Base-by-base conservation (phyloP, 2,329 filamentous ascomycete species). In the Penicillium sp. region DNA sequence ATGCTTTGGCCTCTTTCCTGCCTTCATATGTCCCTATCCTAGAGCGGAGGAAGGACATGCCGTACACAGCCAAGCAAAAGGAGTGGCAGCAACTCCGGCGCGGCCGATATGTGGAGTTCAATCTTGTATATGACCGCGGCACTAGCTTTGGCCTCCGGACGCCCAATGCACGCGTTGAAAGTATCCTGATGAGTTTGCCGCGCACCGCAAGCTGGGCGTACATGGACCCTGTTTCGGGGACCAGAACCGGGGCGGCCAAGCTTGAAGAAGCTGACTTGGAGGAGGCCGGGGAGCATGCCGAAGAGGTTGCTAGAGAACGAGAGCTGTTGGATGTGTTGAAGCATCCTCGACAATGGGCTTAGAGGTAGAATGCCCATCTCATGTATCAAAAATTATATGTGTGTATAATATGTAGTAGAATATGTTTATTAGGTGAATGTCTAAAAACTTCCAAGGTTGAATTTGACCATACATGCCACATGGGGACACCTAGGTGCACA, bases 31-130 rank as follows among this genome's bases (percentile, higher is more conserved):
- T 97, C 1, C 93, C 94, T 26, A 96, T 99, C 63, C 81, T 99
- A 58, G 83, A 91, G 69, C 87, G 82, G 71, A 81, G 94, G 64
- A 97, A 96, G 79, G 89, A 96, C 66, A 91, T 97, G 91, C 86
- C 90, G 0, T 99, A 85, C 67, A 92, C 85, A 0, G 87, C 88
- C 48, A 81, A 86, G 64, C 89, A 97, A 77, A 97, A 96, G 79
- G 85, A 90, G 63, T 99, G 94, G 94, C 94, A 99, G 77, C 94
- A 97, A 78, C 81, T 99, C 61, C 83, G 94, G 50, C 81, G 94
- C 62, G 94, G 94, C n/a, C 83, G 91, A 66, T 99, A 99, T 71
- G 94, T 99, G 61, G 94, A 99, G 76, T 99, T 99, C 75, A 99
- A 99, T 75, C 82, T 99, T 38, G 91, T 99, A 56, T 92, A 99